Evolutionary conservation across 106 monocot species (phyloP), one percentile per base, ranked within the genome.

Genomic region (Agapanthus africanus): DNA sequence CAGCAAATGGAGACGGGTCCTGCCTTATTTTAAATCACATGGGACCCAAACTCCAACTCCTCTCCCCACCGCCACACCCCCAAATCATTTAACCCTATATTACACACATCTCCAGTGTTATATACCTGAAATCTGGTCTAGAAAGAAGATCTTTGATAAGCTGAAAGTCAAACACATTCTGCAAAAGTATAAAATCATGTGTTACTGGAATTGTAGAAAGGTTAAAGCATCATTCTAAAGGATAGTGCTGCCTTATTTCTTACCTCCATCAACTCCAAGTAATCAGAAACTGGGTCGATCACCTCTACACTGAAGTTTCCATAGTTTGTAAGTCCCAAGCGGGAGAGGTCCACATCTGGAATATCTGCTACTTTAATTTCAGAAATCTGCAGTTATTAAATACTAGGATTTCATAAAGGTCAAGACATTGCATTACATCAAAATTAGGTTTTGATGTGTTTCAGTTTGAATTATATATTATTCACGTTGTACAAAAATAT

Each of bases 191-290:
- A 41, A 69, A 49, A 35, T 26, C 95, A 91, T 40, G 18, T 50
- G n/a, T 30, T 63, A 38, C 10, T n/a, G 15, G 1, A 44, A 42
- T 16, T 70, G 8, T 69, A 36, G 59, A 65, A 39, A 73, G 27
- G 26, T 21, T 37, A 61, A 47, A 34, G 57, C 0, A 66, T 32
- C 36, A 39, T 40, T 47, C 39, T 38, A 54, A 56, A 40, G 46
- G 46, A 4, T 27, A 21, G 35, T 59, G n/a, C 38, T 57, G 52
- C 81, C 75, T 77, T 15, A 65, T n/a, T 49, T 15, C 16, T 54
- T 80, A 99, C 99, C 99, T 99, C 92, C 85, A 99, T 83, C 77
- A 99, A 70, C 37, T 99, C 93, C 69, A 93, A 71, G 79, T 99
- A 99, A 57, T 93, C 99, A 49, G 87, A 77, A 79, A 93, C 99